Evolutionary conservation across 306 rosid species (phyloP).

Genomic region (Vigna nakashimae): DNA sequence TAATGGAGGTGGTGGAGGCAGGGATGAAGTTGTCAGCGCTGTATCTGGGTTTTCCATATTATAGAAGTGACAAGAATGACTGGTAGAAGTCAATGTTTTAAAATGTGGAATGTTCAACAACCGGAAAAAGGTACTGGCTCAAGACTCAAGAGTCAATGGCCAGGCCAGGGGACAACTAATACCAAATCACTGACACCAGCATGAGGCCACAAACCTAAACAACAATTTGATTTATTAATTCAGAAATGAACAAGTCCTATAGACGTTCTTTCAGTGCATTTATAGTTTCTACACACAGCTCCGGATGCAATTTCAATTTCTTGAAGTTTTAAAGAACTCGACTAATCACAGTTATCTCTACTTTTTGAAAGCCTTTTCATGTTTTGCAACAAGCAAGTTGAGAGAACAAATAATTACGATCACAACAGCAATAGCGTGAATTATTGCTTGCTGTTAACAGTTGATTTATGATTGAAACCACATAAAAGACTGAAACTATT

Average conservation of each 20-base stretch:
- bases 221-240: conserved; percentile 33
- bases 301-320: conserved; percentile 25
- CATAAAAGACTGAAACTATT: background rate
- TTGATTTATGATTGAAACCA: conserved; percentile 10
- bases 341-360: background rate
- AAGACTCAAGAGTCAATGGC: conserved; percentile 46
- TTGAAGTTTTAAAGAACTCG: conserved; percentile 11
- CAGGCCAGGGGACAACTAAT: conserved; percentile 42
- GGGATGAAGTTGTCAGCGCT: conserved; percentile 49
- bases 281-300: background rate
- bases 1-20: conserved; percentile 40
- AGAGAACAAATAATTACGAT: background rate
- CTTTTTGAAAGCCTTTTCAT: background rate
- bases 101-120: conserved; percentile 46
- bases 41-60: conserved; percentile 68
- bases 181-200: conserved; percentile 43
- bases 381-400: background rate
- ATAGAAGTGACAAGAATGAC: conserved; percentile 47
- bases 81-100: conserved; percentile 40
- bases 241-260: conserved; percentile 26
- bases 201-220: conserved; percentile 49
- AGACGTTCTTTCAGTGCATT: conserved; percentile 15
- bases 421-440: background rate
- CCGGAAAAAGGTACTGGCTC: conserved; percentile 42
- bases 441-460: background rate